A percentile compares a stretch with the other conserved stretches of the same genome.
Conservation (phyloP, 768 basidiomycete genomes). For the Sutorius australiensis region DNA sequence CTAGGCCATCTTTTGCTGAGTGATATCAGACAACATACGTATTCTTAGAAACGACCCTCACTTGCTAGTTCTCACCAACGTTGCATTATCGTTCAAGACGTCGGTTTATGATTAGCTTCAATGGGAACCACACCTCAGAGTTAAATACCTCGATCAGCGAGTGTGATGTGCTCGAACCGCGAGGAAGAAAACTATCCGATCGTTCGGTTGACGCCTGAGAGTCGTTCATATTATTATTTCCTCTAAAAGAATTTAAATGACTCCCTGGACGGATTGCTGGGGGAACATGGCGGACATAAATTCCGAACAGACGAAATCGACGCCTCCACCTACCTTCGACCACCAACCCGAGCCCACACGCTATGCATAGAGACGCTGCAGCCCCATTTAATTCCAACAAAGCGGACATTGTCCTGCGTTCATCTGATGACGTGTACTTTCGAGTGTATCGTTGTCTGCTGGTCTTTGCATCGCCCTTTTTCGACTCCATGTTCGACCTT, state of each 20-base stretch:
- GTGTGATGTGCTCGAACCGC: background rate
- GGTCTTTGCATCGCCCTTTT: constrained; percentile 28
- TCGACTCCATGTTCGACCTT: constrained; percentile 32
- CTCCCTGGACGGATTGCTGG: background rate
- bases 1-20: background rate
- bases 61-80: background rate
- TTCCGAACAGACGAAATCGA: background rate
- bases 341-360: background rate
- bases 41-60: background rate
- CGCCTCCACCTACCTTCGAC: background rate
- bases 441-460: constrained; percentile 26
- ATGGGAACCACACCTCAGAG: constrained; percentile 1
- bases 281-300: constrained; percentile 8
- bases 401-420: constrained; percentile 49
- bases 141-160: background rate
- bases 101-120: background rate
- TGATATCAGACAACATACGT: background rate
- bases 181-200: background rate
- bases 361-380: constrained; percentile 22
- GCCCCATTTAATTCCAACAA: constrained; percentile 45
- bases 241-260: background rate
- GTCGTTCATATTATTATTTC: background rate
- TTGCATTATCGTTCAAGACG: background rate
- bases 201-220: constrained; percentile 8
- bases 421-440: constrained; percentile 40